Conservation (phyloP, 106 monocot genomes). For the Dioscorea alata region DNA sequence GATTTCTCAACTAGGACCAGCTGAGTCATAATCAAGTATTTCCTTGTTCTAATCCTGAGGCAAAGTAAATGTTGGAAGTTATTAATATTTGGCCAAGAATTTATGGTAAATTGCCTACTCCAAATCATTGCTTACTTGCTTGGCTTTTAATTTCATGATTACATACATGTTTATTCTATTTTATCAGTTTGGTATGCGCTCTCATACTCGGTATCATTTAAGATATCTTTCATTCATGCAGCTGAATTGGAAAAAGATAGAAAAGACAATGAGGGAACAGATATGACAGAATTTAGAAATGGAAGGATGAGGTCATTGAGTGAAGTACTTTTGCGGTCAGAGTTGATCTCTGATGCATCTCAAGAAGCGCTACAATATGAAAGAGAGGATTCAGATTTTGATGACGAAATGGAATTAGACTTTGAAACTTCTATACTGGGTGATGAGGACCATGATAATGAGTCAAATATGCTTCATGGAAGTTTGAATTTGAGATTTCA, state of each 20-base stretch:
- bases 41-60: too few species aligned
- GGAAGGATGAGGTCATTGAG: slow-evolving; percentile 46
- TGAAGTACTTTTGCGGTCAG: slow-evolving; percentile 56
- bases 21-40: too few species aligned
- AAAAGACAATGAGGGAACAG: slow-evolving; percentile 44
- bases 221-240: slow-evolving; percentile 7
- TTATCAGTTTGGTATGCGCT: too few species aligned
- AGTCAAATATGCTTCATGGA: slow-evolving; percentile 59
- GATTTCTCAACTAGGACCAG: too few species aligned
- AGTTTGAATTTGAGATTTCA: slow-evolving; percentile 82
- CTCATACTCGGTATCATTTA: too few species aligned
- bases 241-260: slow-evolving; percentile 56
- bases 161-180: too few species aligned
- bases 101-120: too few species aligned
- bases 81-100: too few species aligned
- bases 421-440: slow-evolving; percentile 85
- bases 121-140: too few species aligned
- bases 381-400: slow-evolving; percentile 84
- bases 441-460: slow-evolving; percentile 60
- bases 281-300: slow-evolving; percentile 19
- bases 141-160: too few species aligned
- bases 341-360: slow-evolving; percentile 28
- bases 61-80: too few species aligned
- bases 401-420: slow-evolving; percentile 91
- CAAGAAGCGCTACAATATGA: slow-evolving; percentile 43